These are phyloP conservation scores for Niveomyces coronatus DNA, from an alignment of 2,329 filamentous ascomycete genomes.

Conservation along the genomic window DNA sequence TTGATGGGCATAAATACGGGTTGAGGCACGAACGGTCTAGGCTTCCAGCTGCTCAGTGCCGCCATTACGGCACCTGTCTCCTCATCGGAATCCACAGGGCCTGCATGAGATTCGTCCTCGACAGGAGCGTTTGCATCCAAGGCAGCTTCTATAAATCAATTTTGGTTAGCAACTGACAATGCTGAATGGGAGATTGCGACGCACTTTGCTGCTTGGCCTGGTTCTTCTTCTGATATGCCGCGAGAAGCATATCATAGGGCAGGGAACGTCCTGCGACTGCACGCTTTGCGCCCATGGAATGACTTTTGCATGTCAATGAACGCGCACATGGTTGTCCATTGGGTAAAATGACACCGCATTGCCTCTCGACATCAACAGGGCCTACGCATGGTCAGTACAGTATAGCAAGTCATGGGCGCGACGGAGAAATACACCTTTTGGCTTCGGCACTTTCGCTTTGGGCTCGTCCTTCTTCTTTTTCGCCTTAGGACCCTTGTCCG, in stretches of 20 bases:
- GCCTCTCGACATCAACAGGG: slow-evolving; percentile 86
- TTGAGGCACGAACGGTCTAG: slow-evolving; percentile 65
- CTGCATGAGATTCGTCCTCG: slow-evolving; percentile 68
- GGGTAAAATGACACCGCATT: slow-evolving; percentile 78
- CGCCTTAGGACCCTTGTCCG: slow-evolving; percentile 73
- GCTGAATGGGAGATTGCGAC: slow-evolving; percentile 22
- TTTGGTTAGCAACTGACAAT: slow-evolving; percentile 9
- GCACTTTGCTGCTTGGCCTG: slow-evolving; percentile 94
- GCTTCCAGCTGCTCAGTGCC: slow-evolving; percentile 64
- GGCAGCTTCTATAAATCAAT: slow-evolving; percentile 58
- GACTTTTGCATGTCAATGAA: slow-evolving; percentile 86
- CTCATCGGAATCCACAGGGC: slow-evolving; percentile 86
- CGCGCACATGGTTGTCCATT: slow-evolving; percentile 83
- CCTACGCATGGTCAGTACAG: slow-evolving; percentile 31
- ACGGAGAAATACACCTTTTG: slow-evolving; percentile 49
- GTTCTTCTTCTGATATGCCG: slow-evolving; percentile 92
- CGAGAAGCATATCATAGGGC: slow-evolving; percentile 85
- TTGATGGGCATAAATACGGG: slow-evolving; percentile 50
- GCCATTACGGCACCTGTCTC: slow-evolving; percentile 85
- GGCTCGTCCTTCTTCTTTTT: slow-evolving; percentile 95
- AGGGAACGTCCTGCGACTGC: slow-evolving; percentile 77
- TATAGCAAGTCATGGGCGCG: slow-evolving; percentile 1
- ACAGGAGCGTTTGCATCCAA: slow-evolving; percentile 88
- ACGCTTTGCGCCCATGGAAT: slow-evolving; percentile 89
- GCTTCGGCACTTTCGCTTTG: slow-evolving; percentile 72